phyloP scores from a whole-genome alignment of 1,284 basidiomycete species.

The Apiotrichum montevideense region DNA sequence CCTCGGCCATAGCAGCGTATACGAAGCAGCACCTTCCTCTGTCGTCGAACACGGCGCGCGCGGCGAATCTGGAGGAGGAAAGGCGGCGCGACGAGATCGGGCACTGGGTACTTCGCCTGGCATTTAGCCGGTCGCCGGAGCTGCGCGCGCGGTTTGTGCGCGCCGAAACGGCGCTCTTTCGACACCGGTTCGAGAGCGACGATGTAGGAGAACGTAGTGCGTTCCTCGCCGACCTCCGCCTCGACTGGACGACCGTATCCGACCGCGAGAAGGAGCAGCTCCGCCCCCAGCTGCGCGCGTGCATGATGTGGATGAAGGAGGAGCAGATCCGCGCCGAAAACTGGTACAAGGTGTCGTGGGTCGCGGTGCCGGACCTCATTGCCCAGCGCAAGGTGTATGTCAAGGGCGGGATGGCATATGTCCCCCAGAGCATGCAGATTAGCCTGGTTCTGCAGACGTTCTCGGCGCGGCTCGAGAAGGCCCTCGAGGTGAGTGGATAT shows the following conservation, averaged over 20 bases:
- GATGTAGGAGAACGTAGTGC: conserved; percentile 57
- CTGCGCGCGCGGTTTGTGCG: conserved; percentile 82
- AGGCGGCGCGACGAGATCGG: conserved; percentile 81
- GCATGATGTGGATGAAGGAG: conserved; percentile 34
- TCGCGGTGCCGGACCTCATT: conserved; percentile 85
- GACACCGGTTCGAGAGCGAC: conserved; percentile 72
- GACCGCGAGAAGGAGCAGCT: not conserved
- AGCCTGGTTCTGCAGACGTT: conserved; percentile 89
- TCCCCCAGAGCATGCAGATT: conserved; percentile 72
- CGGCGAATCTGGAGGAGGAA: conserved; percentile 57
- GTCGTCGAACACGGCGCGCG: conserved; percentile 55
- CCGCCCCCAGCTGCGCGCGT: conserved; percentile 41
- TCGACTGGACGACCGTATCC: conserved; percentile 59
- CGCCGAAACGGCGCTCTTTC: conserved; percentile 80
- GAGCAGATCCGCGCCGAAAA: conserved; percentile 50
- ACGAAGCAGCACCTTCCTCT: conserved; percentile 52
- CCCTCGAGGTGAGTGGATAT: conserved; percentile 62
- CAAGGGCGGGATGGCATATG: conserved; percentile 79
- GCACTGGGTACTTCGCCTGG: conserved; percentile 90
- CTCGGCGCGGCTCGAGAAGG: conserved; percentile 63
- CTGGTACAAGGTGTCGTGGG: conserved; percentile 61
- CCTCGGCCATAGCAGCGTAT: conserved; percentile 28
- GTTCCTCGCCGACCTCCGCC: conserved; percentile 70
- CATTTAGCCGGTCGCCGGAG: conserved; percentile 87
- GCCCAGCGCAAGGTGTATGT: conserved; percentile 78